Conservation (phyloP, 768 basidiomycete genomes). For the Mycena rebaudengoi region DNA sequence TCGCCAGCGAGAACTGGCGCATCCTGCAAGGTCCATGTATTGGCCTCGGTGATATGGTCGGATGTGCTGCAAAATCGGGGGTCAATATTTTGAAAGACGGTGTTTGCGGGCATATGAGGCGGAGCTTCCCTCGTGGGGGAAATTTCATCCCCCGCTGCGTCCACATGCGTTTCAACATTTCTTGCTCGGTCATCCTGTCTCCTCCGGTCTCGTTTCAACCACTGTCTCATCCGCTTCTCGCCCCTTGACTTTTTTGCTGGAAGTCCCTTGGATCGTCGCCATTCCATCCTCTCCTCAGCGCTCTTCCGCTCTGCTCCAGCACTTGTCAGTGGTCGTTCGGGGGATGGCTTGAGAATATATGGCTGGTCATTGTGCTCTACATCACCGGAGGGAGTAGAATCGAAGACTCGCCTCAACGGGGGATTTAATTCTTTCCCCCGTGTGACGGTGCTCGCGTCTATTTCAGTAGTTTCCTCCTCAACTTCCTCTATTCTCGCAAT, state of each 20-base stretch:
- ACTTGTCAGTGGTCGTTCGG: neutral
- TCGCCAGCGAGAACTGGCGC: neutral
- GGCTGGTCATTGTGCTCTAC: neutral
- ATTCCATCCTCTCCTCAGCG: neutral
- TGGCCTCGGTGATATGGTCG: neutral
- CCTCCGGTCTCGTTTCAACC: no score
- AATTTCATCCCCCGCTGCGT: constrained; percentile 17
- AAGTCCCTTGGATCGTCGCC: no score
- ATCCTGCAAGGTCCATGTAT: neutral
- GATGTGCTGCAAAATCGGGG: neutral
- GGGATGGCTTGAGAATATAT: neutral
- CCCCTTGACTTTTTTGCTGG: no score
- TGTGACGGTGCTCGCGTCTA: neutral
- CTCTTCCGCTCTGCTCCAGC: neutral
- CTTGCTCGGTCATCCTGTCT: no score
- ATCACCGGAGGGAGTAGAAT: no score
- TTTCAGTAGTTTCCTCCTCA: neutral
- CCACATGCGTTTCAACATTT: no score
- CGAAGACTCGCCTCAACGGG: neutral
- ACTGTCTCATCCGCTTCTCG: no score
- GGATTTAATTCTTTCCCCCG: neutral
- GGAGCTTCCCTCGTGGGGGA: constrained; percentile 17
- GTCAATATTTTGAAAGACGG: neutral
- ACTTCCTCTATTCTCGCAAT: neutral
- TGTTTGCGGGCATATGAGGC: neutral